Conservation (phyloP, 2,329 filamentous ascomycete species). For the Fusarium pilosicola region DNA sequence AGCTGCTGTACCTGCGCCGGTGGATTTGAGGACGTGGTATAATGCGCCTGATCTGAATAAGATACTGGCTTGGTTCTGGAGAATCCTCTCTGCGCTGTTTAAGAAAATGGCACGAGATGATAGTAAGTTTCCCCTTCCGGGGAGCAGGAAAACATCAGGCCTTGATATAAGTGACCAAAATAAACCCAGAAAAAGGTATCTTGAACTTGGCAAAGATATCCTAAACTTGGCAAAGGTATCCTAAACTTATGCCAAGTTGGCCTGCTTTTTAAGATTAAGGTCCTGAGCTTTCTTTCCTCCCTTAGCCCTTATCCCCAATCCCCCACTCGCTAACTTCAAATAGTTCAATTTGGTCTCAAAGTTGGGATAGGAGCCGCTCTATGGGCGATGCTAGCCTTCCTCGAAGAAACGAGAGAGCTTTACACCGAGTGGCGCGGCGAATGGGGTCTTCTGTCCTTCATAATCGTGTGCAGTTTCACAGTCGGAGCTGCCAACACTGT, state of each 20-base stretch:
- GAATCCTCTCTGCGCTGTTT: slow-evolving; percentile 49
- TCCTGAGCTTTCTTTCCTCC: not conserved
- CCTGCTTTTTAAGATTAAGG: not conserved
- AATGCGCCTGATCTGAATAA: slow-evolving; percentile 28
- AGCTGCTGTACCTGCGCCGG: not conserved
- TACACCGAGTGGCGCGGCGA: slow-evolving; percentile 93
- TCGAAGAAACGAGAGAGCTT: slow-evolving; percentile 77
- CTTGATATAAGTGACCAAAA: not conserved
- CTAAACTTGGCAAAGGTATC: not conserved
- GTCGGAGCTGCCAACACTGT: slow-evolving; percentile 97
- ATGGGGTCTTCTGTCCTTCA: slow-evolving; percentile 96
- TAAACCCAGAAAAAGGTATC: not conserved
- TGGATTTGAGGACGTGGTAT: slow-evolving; percentile 17
- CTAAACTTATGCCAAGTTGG: not conserved
- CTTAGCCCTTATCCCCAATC: not conserved
- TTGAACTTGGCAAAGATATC: not conserved
- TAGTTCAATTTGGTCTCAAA: slow-evolving; percentile 81
- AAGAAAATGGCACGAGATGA: slow-evolving; percentile 57
- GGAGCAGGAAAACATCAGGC: not conserved
- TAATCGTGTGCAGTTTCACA: slow-evolving; percentile 99
- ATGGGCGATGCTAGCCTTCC: slow-evolving; percentile 89
- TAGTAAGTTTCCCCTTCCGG: slow-evolving; percentile 42
- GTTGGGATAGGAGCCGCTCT: slow-evolving; percentile 89
- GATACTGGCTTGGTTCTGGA: slow-evolving; percentile 35
- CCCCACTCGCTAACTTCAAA: slow-evolving; percentile 44